phyloP scores from a whole-genome alignment of 2,329 filamentous ascomycete genomes.

The Orbilia blumenaviensis region DNA sequence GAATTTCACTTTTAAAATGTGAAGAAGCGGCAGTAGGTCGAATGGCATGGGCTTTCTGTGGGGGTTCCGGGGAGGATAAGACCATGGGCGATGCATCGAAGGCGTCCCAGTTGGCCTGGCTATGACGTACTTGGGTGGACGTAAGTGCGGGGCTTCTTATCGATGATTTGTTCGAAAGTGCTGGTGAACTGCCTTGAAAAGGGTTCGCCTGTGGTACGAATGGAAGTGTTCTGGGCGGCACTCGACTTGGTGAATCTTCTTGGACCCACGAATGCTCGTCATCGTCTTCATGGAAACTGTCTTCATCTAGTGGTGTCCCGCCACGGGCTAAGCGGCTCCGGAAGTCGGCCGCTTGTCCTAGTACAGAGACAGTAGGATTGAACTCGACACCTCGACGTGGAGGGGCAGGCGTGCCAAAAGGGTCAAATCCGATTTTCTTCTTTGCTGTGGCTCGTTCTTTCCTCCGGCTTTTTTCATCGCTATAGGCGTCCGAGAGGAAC shows the following conservation, averaged over 20 bases:
- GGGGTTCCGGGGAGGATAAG: slow-evolving; percentile 38
- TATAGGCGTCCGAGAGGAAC: slow-evolving; percentile 69
- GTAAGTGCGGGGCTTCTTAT: slow-evolving; percentile 37
- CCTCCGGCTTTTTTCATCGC: slow-evolving; percentile 48
- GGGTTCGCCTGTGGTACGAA: slow-evolving; percentile 34
- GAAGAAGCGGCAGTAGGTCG: slow-evolving; percentile 8
- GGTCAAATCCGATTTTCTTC: slow-evolving; percentile 58
- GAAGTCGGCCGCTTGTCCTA: slow-evolving; percentile 45
- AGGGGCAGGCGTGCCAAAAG: slow-evolving; percentile 55
- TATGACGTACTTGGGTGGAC: slow-evolving; percentile 29
- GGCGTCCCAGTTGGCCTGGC: slow-evolving; percentile 20
- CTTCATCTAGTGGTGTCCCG: slow-evolving; percentile 41
- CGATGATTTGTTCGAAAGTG: slow-evolving; percentile 38
- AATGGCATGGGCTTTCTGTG: slow-evolving; percentile 9
- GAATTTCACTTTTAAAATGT: slow-evolving; percentile 40
- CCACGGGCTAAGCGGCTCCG: slow-evolving; percentile 38
- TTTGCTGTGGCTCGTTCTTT: slow-evolving; percentile 56
- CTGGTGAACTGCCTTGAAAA: slow-evolving; percentile 37
- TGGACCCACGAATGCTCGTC: slow-evolving; percentile 51
- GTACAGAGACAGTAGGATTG: slow-evolving; percentile 38
- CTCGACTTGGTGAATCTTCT: slow-evolving; percentile 49
- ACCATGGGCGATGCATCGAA: slow-evolving; percentile 35
- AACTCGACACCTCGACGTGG: slow-evolving; percentile 47
- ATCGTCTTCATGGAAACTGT: slow-evolving; percentile 49
- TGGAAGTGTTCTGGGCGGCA: slow-evolving; percentile 38